These are phyloP conservation scores for Bryum argenteum DNA, from an alignment of 225 moss, liverwort and hornwort genomes.

Conservation along the genomic window DNA sequence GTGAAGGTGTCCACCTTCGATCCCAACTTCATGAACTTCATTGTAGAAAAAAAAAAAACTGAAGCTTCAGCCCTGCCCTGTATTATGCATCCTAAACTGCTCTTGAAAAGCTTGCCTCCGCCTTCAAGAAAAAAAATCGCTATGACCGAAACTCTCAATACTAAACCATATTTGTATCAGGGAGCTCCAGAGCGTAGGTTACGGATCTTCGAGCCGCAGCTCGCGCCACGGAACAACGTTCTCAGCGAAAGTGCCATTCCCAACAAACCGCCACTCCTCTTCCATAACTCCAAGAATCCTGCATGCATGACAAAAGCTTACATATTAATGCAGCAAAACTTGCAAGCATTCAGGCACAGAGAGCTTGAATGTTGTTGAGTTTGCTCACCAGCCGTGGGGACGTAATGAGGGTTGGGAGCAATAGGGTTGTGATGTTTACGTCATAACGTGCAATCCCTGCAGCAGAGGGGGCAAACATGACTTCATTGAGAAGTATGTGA, in stretches of 20 bases:
- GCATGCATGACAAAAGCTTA: no score
- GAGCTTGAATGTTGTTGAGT: not conserved
- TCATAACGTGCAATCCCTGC: not conserved
- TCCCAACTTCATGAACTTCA: slow-evolving; percentile 75
- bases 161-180: not conserved
- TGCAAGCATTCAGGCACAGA: no score
- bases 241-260: slow-evolving; percentile 19
- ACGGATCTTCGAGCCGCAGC: no score
- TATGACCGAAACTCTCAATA: slow-evolving; percentile 1
- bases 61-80: slow-evolving; percentile 38
- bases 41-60: slow-evolving; percentile 24
- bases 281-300: slow-evolving; percentile 30
- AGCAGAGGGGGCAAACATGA: not conserved
- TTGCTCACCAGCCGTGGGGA: slow-evolving; percentile 36
- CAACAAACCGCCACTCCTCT: slow-evolving; percentile 34
- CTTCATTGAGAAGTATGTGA: slow-evolving; percentile 16
- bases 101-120: not conserved
- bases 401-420: not conserved
- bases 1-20: slow-evolving; percentile 56
- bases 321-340: no score
- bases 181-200: no score
- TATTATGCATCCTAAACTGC: slow-evolving; percentile 38
- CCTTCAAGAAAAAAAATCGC: no score
- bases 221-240: slow-evolving; percentile 35
- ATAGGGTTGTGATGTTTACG: not conserved